A percentile compares a stretch with the other conserved stretches of the same genome.
Conservation (phyloP, 371 early-diverging fungal species). For the Funneliformis caledonium region DNA sequence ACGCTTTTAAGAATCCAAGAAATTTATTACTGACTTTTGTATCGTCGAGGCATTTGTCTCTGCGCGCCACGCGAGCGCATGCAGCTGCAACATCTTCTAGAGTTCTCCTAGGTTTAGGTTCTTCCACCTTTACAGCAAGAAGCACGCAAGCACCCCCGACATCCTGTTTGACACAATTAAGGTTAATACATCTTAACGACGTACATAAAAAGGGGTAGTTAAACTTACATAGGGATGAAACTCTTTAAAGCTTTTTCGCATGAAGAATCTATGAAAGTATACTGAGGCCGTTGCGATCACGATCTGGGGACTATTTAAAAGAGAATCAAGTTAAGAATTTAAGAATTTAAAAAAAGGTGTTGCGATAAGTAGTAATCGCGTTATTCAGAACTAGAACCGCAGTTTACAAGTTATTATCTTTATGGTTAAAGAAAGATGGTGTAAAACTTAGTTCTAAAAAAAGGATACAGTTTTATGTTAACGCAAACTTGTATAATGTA, state of each 20-base stretch:
- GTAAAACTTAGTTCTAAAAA: too few species aligned
- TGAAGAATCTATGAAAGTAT: slow-evolving; percentile 39
- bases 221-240: slow-evolving; percentile 28
- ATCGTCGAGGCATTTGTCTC: slow-evolving; percentile 4
- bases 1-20: background rate
- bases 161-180: background rate
- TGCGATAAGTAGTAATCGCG: too few species aligned
- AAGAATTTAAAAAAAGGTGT: too few species aligned
- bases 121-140: slow-evolving; percentile 25
- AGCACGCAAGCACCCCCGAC: slow-evolving; percentile 34
- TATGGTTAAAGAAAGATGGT: background rate
- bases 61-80: slow-evolving; percentile 14
- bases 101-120: slow-evolving; percentile 12
- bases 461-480: slow-evolving; percentile 29
- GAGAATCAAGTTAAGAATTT: too few species aligned
- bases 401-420: background rate
- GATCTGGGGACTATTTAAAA: slow-evolving; percentile 8
- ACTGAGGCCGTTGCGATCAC: slow-evolving; percentile 35
- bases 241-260: slow-evolving; percentile 27
- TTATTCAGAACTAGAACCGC: background rate
- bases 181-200: background rate
- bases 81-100: slow-evolving; percentile 22
- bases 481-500: slow-evolving; percentile 19
- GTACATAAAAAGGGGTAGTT: background rate
- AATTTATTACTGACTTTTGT: background rate